These are phyloP conservation scores for Trichosporon inkin DNA, from an alignment of 1,284 basidiomycete genomes.

Conservation along the genomic window DNA sequence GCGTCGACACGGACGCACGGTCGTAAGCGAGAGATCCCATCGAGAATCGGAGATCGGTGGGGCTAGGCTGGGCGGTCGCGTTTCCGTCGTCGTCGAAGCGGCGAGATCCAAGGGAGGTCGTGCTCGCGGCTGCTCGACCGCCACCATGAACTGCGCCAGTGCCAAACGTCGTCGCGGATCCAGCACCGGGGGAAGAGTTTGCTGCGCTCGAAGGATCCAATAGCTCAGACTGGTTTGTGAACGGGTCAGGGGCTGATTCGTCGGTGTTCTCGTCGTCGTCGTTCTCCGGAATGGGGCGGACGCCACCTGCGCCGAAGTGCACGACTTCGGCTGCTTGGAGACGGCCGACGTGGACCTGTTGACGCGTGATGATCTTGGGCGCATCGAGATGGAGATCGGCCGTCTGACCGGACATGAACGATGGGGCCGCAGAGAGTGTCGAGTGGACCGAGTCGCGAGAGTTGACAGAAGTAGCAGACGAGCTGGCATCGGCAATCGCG, in stretches of 20 bases:
- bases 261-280: conserved; percentile 3
- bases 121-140: conserved; percentile 10
- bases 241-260: conserved; percentile 14
- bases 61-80: conserved; percentile 23
- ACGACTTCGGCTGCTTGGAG: conserved; percentile 50
- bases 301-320: conserved; percentile 29
- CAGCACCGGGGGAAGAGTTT: background rate
- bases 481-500: conserved; percentile 13
- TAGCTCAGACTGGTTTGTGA: conserved; percentile 13
- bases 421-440: conserved; percentile 36
- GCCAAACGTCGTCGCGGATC: background rate
- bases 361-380: conserved; percentile 49
- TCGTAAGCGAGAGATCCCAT: conserved; percentile 47
- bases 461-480: conserved; percentile 6
- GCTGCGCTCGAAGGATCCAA: background rate
- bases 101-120: conserved; percentile 20
- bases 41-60: conserved; percentile 46
- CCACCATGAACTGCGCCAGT: conserved; percentile 6
- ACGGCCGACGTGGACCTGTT: conserved; percentile 47
- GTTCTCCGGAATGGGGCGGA: conserved; percentile 5
- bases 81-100: conserved; percentile 28
- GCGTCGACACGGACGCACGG: conserved; percentile 36
- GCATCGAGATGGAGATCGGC: conserved; percentile 47
- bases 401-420: conserved; percentile 45
- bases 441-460: conserved; percentile 41